A percentile compares a stretch with the other conserved stretches of the same genome.
These are phyloP conservation scores for Nepenthes mirabilis DNA, from an alignment of 148 eudicot genomes.

Conservation along the genomic window DNA sequence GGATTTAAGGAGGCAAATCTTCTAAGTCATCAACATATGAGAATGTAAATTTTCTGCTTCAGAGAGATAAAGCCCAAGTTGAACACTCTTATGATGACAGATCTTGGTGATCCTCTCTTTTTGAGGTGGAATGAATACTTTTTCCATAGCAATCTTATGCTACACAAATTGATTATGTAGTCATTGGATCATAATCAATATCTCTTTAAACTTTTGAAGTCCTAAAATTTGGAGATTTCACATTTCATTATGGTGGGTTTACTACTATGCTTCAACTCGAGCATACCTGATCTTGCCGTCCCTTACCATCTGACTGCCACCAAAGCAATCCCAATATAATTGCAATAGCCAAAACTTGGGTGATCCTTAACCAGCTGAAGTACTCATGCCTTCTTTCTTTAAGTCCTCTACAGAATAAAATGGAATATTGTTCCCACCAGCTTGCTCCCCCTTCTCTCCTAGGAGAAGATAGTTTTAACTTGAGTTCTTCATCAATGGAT, in stretches of 20 bases:
- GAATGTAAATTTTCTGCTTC: too few species aligned
- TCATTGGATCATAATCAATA: too few species aligned
- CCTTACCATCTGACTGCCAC: constrained; percentile 80
- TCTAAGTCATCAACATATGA: too few species aligned
- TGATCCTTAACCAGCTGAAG: constrained; percentile 88
- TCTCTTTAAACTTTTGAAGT: too few species aligned
- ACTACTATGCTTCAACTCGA: background rate
- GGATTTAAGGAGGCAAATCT: too few species aligned
- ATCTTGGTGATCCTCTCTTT: too few species aligned
- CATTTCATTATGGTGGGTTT: background rate
- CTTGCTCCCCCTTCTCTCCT: constrained; percentile 94
- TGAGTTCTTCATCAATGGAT: constrained; percentile 51
- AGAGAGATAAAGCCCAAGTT: too few species aligned
- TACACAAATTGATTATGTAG: too few species aligned
- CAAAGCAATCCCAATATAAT: constrained; percentile 77
- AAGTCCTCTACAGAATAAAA: constrained; percentile 70
- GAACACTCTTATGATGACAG: too few species aligned
- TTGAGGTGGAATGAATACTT: too few species aligned
- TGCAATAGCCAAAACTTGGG: constrained; percentile 81
- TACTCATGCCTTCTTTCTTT: constrained; percentile 89
- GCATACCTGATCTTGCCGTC: constrained; percentile 74
- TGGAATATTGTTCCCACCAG: constrained; percentile 79
- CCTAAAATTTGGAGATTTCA: too few species aligned
- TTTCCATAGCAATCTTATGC: too few species aligned
- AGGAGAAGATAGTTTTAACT: constrained; percentile 21